Conservation (phyloP, 768 basidiomycete genomes). For the Cystofilobasidium macerans region DNA sequence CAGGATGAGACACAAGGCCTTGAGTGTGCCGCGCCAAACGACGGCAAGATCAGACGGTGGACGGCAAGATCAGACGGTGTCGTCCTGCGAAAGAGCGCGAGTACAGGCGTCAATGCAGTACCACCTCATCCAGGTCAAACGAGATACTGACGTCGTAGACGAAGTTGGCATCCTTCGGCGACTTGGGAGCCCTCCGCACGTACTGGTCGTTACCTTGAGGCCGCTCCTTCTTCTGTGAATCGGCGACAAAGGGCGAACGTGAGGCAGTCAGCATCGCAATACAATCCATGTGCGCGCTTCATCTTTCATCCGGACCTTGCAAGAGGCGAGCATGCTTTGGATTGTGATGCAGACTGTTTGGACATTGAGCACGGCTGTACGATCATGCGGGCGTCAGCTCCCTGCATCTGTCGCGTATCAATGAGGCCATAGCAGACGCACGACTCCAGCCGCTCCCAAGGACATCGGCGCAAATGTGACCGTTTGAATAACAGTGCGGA, state of each 20-base stretch:
- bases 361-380: conserved; percentile 34
- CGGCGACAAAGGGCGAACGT: not conserved
- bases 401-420: not conserved
- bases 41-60: too few relatives aligned
- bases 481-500: not conserved
- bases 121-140: not conserved
- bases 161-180: conserved; percentile 38
- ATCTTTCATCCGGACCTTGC: conserved; percentile 37
- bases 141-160: conserved; percentile 31
- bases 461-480: not conserved
- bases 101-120: too few relatives aligned
- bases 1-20: too few relatives aligned
- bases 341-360: conserved; percentile 38
- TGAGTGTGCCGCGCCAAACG: too few relatives aligned
- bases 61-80: conserved; percentile 4
- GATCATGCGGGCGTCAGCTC: not conserved
- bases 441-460: conserved; percentile 38
- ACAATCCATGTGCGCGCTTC: too few relatives aligned
- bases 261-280: too few relatives aligned
- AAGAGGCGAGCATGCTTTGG: conserved; percentile 40
- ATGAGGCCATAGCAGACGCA: conserved; percentile 18
- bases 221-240: conserved; percentile 16
- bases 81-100: not conserved
- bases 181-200: conserved; percentile 36
- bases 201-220: conserved; percentile 39